Percentiles rank a stretch among this genome's conserved stretches.
Conservation (phyloP, 495 filamentous ascomycete species). For the Tuber magnatum region DNA sequence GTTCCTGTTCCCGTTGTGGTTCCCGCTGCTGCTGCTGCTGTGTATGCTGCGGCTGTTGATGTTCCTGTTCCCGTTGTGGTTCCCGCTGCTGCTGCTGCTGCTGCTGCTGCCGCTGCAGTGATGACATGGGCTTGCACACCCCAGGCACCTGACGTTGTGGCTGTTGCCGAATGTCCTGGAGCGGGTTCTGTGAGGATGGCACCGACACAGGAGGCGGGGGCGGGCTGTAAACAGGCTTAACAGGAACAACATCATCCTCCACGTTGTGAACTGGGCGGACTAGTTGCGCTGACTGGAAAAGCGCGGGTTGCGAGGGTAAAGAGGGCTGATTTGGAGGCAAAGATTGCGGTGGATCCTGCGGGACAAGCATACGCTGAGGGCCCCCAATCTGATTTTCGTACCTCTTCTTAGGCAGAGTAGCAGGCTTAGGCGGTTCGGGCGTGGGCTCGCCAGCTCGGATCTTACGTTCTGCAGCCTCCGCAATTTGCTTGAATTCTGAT, state of each 20-base stretch:
- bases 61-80: not conserved
- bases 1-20: too few species aligned
- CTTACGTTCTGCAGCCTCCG: slow-evolving; percentile 63
- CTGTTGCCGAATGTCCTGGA: slow-evolving; percentile 7
- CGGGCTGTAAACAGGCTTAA: not conserved
- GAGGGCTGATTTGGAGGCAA: not conserved
- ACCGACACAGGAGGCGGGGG: not conserved
- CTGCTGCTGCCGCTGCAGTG: slow-evolving; percentile 4
- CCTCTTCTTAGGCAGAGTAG: slow-evolving; percentile 39
- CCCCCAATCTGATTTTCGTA: slow-evolving; percentile 24
- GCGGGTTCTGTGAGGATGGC: slow-evolving; percentile 1
- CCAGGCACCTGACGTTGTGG: not conserved
- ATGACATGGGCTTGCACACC: not conserved
- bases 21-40: not conserved
- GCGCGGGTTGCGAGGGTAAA: not conserved
- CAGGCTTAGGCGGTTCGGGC: slow-evolving; percentile 37
- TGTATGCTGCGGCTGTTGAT: not conserved
- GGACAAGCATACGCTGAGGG: slow-evolving; percentile 26
- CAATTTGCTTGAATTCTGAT: slow-evolving; percentile 61
- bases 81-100: not conserved
- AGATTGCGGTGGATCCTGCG: not conserved
- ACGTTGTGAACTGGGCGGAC: not conserved
- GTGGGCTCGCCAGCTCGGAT: slow-evolving; percentile 39
- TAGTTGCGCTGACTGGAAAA: slow-evolving; percentile 9
- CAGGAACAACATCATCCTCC: not conserved